These are phyloP conservation scores for Solanum pinnatisectum DNA, from an alignment of 257 asterid species.

Conservation along the genomic window DNA sequence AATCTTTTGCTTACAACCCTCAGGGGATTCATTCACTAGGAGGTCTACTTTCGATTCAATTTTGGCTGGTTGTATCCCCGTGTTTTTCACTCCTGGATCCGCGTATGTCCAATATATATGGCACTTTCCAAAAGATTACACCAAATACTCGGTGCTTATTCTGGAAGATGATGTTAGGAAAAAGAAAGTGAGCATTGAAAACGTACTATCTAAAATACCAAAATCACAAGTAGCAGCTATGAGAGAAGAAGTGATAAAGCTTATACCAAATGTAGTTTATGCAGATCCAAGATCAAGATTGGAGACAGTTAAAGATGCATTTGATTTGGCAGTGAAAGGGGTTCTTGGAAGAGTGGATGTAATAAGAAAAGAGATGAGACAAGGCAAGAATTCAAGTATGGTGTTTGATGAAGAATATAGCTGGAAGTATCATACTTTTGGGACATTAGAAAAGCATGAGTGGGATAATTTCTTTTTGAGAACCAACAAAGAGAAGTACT, in stretches of 20 bases:
- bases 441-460: constrained; percentile 40
- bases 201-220: constrained; percentile 35
- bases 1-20: constrained; percentile 71
- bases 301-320: constrained; percentile 56
- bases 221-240: constrained; percentile 31
- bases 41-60: constrained; percentile 77
- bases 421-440: constrained; percentile 76
- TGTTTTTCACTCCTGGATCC: constrained; percentile 68
- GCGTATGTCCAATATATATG: constrained; percentile 79
- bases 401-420: constrained; percentile 55
- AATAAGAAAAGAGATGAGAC: constrained; percentile 33
- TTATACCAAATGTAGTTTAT: constrained; percentile 66
- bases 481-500: constrained; percentile 6
- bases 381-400: constrained; percentile 23
- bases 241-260: constrained; percentile 65
- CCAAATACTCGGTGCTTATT: constrained; percentile 54
- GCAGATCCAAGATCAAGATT: constrained; percentile 48
- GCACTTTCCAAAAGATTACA: constrained; percentile 56
- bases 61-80: constrained; percentile 82
- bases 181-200: constrained; percentile 43
- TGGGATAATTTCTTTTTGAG: constrained; percentile 72
- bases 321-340: constrained; percentile 54
- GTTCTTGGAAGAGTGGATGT: constrained; percentile 36
- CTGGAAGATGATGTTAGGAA: constrained; percentile 51
- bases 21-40: constrained; percentile 78